Base-by-base conservation (phyloP, 2,329 filamentous ascomycete genomes). In the Stachybotrys echinatus region DNA sequence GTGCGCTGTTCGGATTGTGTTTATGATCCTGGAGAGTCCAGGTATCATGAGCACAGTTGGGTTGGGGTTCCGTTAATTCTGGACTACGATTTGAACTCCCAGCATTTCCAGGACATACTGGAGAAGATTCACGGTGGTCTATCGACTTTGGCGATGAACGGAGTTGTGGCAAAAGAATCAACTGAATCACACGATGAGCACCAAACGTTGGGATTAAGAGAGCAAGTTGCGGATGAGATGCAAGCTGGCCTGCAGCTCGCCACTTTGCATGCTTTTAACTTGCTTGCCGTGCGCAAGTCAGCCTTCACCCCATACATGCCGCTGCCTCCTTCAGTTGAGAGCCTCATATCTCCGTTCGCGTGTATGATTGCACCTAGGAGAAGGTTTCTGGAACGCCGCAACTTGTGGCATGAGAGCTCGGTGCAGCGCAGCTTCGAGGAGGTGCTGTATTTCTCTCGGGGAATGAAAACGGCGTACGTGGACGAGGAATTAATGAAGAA, bases 221-320 rank as follows among this genome's bases (percentile, higher is more conserved):
- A 45, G 22, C 6, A 27, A n/a, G 22, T n/a, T 12, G 20, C 14
- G 14, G 22, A 21, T n/a, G 20, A 22, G 21, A 34, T 12, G n/a
- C 50, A 49, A 47, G 45, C 45, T 4, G 55, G 57, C 2, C 50
- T 62, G 0, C 58, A 58, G 6, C 56, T 62, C 8, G 59, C 60
- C 19, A 54, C 51, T 3, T 52, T 62, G 1, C 57, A 61, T 40
- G 58, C 60, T 4, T 59, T 61, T 46, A 56, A 59, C n/a, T 55
- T 53, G 8, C 51, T 61, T 3, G 60, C 55, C 23, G 50, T 61
- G 43, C 50, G 51, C 7, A 54, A 57, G 4, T 54, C 52, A 2
- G 55, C 56, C 12, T 58, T 58, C 51, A 54, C 51, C 5, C 55
- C 54, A 1, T 58, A 55, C 23, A 46, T 61, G 1, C 50, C 58